These are phyloP conservation scores for Neonectria ditissima DNA, from an alignment of 2,329 filamentous ascomycete species.

Conservation along the genomic window DNA sequence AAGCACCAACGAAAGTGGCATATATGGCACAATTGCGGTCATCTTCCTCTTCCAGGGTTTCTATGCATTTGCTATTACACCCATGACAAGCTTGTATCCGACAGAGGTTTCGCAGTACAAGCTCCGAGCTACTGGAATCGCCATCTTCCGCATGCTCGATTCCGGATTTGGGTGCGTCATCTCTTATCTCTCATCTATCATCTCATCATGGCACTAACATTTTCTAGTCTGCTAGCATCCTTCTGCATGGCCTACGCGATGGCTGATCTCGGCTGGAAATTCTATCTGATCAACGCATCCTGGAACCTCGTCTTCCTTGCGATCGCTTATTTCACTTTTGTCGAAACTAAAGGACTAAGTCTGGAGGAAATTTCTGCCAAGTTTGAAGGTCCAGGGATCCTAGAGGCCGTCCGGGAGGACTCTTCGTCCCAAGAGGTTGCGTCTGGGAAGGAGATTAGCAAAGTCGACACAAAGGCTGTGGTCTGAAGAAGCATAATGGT, in stretches of 20 bases:
- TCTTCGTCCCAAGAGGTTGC: neutral
- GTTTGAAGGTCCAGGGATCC: conserved; percentile 36
- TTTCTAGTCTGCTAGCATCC: conserved; percentile 40
- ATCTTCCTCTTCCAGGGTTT: conserved; percentile 51
- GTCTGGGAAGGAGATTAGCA: neutral
- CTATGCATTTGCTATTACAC: conserved; percentile 50
- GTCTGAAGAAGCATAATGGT: neutral
- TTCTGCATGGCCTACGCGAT: conserved; percentile 48
- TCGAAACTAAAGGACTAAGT: conserved; percentile 46
- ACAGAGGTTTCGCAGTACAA: conserved; percentile 49
- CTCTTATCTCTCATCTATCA: neutral
- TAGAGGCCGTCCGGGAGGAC: conserved; percentile 11
- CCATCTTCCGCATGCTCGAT: conserved; percentile 46
- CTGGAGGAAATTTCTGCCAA: conserved; percentile 45
- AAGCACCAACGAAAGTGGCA: conserved; percentile 51
- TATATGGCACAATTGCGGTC: conserved; percentile 53
- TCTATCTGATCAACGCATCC: conserved; percentile 47
- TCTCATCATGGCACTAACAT: neutral
- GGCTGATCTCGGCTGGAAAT: conserved; percentile 47
- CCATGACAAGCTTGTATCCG: conserved; percentile 50
- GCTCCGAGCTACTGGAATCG: conserved; percentile 47
- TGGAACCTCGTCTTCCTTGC: conserved; percentile 45
- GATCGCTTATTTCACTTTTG: conserved; percentile 43
- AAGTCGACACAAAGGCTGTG: conserved; percentile 1
- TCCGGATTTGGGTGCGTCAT: conserved; percentile 44